Evolutionary conservation across 1,139 yeast genomes (phyloP).

Genomic region (Candida albicans): DNA sequence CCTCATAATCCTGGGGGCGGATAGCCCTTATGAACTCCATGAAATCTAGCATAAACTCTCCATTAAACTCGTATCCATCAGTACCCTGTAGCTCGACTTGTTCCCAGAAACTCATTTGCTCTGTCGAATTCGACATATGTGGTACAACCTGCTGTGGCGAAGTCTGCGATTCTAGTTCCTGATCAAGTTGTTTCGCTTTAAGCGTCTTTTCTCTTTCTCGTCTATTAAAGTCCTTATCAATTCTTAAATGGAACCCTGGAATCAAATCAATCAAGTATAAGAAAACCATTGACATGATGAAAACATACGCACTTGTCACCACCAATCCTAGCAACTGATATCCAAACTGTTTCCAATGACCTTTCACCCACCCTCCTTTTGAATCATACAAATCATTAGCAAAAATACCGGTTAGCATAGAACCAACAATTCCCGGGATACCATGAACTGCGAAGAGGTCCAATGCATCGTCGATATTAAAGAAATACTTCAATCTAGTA

Average conservation of each 20-base stretch:
- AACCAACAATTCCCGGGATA: conserved; percentile 44
- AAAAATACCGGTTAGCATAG: conserved; percentile 44
- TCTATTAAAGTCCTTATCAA: conserved; percentile 42
- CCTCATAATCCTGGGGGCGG: conserved; percentile 42
- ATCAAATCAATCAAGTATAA: conserved; percentile 43
- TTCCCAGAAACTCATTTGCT: conserved; percentile 23
- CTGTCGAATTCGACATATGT: conserved; percentile 1
- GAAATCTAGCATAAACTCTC: conserved; percentile 51
- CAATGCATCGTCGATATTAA: conserved; percentile 44
- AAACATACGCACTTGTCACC: conserved; percentile 42
- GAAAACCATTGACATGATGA: conserved; percentile 35
- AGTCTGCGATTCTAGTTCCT: conserved; percentile 22
- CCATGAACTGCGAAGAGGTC: conserved; percentile 51
- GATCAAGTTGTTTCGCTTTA: conserved; percentile 2
- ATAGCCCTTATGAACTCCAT: conserved; percentile 47
- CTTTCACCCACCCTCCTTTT: conserved; percentile 50
- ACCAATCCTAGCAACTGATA: conserved; percentile 48
- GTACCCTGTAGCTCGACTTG: conserved; percentile 48
- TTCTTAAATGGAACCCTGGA: conserved; percentile 50
- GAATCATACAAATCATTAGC: conserved; percentile 35
- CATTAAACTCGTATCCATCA: conserved; percentile 51
- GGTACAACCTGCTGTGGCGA: conserved; percentile 15
- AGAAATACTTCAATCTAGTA: conserved; percentile 42
- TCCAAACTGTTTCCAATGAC: conserved; percentile 49
- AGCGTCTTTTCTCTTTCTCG: conserved; percentile 25